Percentiles rank a stretch among this genome's conserved stretches.
phyloP scores from a whole-genome alignment of 2,329 filamentous ascomycete species.

The Penicillium sp. region DNA sequence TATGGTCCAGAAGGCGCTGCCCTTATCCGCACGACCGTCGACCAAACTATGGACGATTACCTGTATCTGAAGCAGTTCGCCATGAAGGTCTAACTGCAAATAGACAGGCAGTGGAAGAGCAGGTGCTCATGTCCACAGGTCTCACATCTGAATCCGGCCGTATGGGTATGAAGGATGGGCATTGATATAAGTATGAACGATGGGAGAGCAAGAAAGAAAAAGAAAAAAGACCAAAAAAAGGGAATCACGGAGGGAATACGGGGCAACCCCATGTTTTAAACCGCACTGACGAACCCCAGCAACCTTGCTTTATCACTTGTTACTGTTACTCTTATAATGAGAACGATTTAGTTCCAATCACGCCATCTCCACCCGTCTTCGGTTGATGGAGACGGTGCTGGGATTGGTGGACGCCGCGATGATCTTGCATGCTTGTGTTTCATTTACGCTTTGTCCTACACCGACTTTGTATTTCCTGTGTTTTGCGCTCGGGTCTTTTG shows the following conservation, averaged over 20 bases:
- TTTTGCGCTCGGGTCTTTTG: background rate
- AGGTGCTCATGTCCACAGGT: too few relatives aligned
- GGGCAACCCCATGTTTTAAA: background rate
- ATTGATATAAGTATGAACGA: slow-evolving; percentile 1
- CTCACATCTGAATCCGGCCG: background rate
- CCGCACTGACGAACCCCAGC: background rate
- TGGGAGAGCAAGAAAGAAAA: background rate
- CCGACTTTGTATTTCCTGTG: slow-evolving; percentile 10
- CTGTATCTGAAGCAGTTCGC: slow-evolving; percentile 67
- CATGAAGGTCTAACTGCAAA: slow-evolving; percentile 46
- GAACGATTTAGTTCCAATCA: slow-evolving; percentile 29
- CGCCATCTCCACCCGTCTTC: slow-evolving; percentile 22
- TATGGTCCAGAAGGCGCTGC: slow-evolving; percentile 61
- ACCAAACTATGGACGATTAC: slow-evolving; percentile 61
- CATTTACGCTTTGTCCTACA: slow-evolving; percentile 4
- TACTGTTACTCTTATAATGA: slow-evolving; percentile 15
- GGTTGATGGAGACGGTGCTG: background rate
- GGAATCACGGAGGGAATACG: background rate
- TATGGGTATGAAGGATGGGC: background rate
- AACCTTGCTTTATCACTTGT: background rate
- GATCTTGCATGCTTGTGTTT: slow-evolving; percentile 14
- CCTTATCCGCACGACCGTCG: slow-evolving; percentile 60
- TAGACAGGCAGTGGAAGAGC: background rate
- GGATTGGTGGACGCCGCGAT: slow-evolving; percentile 15
- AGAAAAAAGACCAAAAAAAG: background rate